Evolutionary conservation across 768 basidiomycete genomes (phyloP).

Genomic region (Mycena galopus): DNA sequence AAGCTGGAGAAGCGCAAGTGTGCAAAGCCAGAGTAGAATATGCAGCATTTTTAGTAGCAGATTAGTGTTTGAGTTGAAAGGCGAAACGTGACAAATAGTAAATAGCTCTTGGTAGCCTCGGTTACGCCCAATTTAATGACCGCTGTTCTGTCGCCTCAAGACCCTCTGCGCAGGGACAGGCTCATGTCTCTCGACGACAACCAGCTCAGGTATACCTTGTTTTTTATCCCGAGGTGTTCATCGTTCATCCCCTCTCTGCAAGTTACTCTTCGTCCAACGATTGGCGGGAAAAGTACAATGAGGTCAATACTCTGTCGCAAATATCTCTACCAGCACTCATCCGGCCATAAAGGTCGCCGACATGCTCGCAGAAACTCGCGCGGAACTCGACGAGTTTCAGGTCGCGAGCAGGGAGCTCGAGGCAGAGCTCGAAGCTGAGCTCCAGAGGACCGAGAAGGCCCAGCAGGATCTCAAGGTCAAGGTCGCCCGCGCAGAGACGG

Average conservation of each 20-base stretch:
- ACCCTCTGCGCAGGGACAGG: slow-evolving; percentile 70
- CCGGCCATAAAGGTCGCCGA: slow-evolving; percentile 67
- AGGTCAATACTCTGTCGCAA: slow-evolving; percentile 52
- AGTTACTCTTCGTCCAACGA: slow-evolving; percentile 73
- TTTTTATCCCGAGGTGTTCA: slow-evolving; percentile 28
- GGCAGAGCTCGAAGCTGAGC: slow-evolving; percentile 92
- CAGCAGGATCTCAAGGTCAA: slow-evolving; percentile 85
- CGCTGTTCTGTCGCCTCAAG: slow-evolving; percentile 72
- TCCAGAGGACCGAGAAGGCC: slow-evolving; percentile 88
- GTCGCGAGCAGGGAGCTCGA: slow-evolving; percentile 91
- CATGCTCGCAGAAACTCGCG: slow-evolving; percentile 86
- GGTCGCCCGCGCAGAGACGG: slow-evolving; percentile 75
- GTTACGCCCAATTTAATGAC: slow-evolving; percentile 63
- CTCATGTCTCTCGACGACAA: slow-evolving; percentile 77
- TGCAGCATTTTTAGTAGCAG: slow-evolving; percentile 47
- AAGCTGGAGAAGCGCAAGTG: slow-evolving; percentile 87
- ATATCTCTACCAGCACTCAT: slow-evolving; percentile 4
- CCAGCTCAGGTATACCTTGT: slow-evolving; percentile 63
- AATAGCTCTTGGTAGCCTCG: too few species aligned
- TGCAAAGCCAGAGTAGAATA: slow-evolving; percentile 85
- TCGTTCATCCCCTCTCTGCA: slow-evolving; percentile 39
- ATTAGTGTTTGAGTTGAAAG: slow-evolving; percentile 12
- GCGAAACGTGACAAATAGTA: too few species aligned
- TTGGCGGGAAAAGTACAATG: slow-evolving; percentile 85
- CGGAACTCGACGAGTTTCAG: slow-evolving; percentile 90